Percentiles rank a stretch among this genome's conserved stretches.
Evolutionary conservation across 2,329 filamentous ascomycete genomes (phyloP).

Genomic region (Alternaria consortialis): DNA sequence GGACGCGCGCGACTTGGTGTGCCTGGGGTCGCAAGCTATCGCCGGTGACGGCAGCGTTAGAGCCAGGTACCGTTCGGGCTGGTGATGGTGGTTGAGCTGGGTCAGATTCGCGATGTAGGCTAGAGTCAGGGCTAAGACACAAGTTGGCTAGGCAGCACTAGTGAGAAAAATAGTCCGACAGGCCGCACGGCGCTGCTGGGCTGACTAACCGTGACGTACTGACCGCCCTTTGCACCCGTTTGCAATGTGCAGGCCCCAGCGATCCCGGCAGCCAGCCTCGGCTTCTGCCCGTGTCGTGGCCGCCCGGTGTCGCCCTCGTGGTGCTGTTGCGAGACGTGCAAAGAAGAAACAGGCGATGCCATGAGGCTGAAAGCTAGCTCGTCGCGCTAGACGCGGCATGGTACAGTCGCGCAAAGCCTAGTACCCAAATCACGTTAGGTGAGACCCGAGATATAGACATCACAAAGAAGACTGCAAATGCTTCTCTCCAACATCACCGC

Average conservation of each 20-base stretch:
- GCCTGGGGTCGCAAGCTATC: slow-evolving; percentile 33
- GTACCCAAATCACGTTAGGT: slow-evolving; percentile 32
- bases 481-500: slow-evolving; percentile 6
- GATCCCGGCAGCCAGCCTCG: slow-evolving; percentile 1
- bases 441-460: slow-evolving; percentile 18
- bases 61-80: slow-evolving; percentile 36
- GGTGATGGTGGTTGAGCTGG: slow-evolving; percentile 34
- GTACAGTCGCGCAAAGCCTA: slow-evolving; percentile 30
- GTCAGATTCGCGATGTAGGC: slow-evolving; percentile 51
- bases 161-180: slow-evolving; percentile 31
- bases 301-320: slow-evolving; percentile 14
- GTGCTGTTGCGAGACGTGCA: slow-evolving; percentile 28
- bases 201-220: slow-evolving; percentile 33
- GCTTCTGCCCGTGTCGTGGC: slow-evolving; percentile 4
- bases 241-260: neutral
- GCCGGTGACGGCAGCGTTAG: slow-evolving; percentile 36
- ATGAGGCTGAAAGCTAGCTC: slow-evolving; percentile 44
- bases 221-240: slow-evolving; percentile 22
- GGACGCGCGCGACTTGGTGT: slow-evolving; percentile 34
- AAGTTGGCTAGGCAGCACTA: slow-evolving; percentile 47
- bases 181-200: neutral
- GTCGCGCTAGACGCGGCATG: slow-evolving; percentile 38
- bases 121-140: slow-evolving; percentile 33
- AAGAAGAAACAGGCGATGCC: slow-evolving; percentile 35
- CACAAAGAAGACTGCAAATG: slow-evolving; percentile 3